Conservation (phyloP, 2,329 filamentous ascomycete genomes). For the Botrytis squamosa region DNA sequence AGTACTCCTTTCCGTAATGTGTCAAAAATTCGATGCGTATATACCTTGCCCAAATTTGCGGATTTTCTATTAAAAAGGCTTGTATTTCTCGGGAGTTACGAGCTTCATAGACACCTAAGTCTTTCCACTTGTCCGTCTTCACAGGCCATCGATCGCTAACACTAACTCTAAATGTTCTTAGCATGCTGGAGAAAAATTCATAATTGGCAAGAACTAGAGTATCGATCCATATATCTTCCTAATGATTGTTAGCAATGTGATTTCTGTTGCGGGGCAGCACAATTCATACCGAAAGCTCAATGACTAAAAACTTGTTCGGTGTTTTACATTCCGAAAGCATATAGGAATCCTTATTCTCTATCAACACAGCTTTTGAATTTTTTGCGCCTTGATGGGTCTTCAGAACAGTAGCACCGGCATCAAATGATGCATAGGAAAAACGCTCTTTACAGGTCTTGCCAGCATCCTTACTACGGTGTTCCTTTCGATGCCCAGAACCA, state of each 20-base stretch:
- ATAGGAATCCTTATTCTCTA: conserved; percentile 98
- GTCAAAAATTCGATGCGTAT: conserved; percentile 86
- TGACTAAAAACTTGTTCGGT: conserved; percentile 87
- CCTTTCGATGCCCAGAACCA: conserved; percentile 33
- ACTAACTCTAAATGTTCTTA: conserved; percentile 84
- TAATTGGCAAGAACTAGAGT: conserved; percentile 98
- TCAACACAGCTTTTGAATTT: conserved; percentile 81
- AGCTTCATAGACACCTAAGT: conserved; percentile 84
- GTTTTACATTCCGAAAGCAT: conserved; percentile 91
- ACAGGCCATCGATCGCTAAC: conserved; percentile 94
- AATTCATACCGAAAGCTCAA: conserved; percentile 76
- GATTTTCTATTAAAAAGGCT: conserved; percentile 89
- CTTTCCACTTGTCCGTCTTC: conserved; percentile 88
- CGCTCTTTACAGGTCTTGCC: conserved; percentile 97
- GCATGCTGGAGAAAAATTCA: conserved; percentile 98
- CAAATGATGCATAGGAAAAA: conserved; percentile 96
- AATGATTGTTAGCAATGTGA: conserved; percentile 25
- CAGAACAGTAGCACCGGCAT: conserved; percentile 88
- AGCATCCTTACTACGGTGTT: conserved; percentile 78
- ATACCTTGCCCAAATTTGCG: conserved; percentile 94
- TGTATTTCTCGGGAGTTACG: conserved; percentile 92
- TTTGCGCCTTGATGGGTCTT: conserved; percentile 87
- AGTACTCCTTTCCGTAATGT: conserved; percentile 95
- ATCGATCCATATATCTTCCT: conserved; percentile 71
- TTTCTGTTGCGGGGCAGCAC: conserved; percentile 44